Evolutionary conservation across 139 green algal genomes (phyloP).

Genomic region (Mychonastes homosphaera): DNA sequence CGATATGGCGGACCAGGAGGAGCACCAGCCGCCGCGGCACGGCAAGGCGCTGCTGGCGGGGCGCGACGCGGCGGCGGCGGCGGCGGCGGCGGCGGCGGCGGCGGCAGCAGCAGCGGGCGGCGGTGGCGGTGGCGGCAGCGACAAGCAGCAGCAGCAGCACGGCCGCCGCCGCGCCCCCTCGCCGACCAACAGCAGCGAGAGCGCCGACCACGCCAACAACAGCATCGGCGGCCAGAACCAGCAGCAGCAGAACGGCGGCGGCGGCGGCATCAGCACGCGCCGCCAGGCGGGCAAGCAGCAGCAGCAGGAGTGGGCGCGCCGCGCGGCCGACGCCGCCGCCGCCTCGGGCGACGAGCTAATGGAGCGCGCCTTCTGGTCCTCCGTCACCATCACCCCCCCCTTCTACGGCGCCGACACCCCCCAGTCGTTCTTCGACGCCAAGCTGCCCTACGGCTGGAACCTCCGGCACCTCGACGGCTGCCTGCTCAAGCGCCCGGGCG

Average conservation of each 20-base stretch:
- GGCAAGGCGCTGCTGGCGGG: not conserved
- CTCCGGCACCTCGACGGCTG: slow-evolving; percentile 34
- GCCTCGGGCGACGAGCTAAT: slow-evolving; percentile 25
- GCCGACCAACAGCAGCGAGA: no score
- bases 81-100: not conserved
- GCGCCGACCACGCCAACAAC: no score
- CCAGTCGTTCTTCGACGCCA: slow-evolving; percentile 48
- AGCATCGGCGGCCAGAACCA: no score
- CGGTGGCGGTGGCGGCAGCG: not conserved
- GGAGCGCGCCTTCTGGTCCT: slow-evolving; percentile 45
- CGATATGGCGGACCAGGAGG: slow-evolving; percentile 21
- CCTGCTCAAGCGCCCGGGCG: slow-evolving; percentile 28
- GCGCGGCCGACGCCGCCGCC: slow-evolving; percentile 4
- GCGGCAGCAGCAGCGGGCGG: not conserved
- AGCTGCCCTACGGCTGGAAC: slow-evolving; percentile 60
- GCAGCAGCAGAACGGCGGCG: no score
- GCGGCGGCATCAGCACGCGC: no score
- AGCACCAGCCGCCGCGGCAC: not conserved
- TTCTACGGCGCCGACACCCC: slow-evolving; percentile 57
- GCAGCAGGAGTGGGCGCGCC: no score
- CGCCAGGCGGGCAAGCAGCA: not conserved
- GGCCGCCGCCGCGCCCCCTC: no score
- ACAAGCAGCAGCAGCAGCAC: not conserved
- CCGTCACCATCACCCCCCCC: slow-evolving; percentile 44
- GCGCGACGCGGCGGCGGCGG: not conserved